Evolutionary conservation across 2,329 filamentous ascomycete species (phyloP), one percentile per base, ranked within the genome.

Genomic region (Penicillium olsonii): DNA sequence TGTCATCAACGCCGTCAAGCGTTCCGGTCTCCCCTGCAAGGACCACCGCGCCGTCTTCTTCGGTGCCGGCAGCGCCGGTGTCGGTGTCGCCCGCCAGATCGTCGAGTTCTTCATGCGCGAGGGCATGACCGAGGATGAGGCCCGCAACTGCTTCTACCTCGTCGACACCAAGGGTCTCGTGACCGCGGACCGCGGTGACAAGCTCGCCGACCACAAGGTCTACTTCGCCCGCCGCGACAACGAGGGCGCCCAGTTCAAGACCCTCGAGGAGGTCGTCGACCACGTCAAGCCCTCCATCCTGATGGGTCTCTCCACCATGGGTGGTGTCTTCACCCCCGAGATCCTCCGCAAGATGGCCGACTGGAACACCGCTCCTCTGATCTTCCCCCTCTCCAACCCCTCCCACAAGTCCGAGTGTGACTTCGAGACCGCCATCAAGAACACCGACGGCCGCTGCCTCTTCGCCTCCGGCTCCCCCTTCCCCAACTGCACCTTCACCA

Each of bases 391-490:
- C 37, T 95, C 90, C 74, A 97, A 99, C 78, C 94, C 94, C 42
- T 85, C 92, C 43, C 92, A 87, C 75, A 96, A 97, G 79, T 95
- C 92, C 8, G 94, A 99, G 77, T 97, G 94, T 78, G 96, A 90
- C 14, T 97, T 95, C 65, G 92, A 96, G 78, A 88, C 94, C 68
- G 94, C 94, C 14, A 82, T 97, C 65, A 83, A 85, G 65, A 85
- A 92, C 85, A 97, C 92, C 10, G 88, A 97, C 51, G 92, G 92
- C 54, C 89, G 85, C 47, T 91, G 85, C 63, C 84, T 99, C 69
- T 99, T 99, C 67, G 94, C 94, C 42, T 96, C 91, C 5, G 94
- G 94, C 56, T 96, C 91, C 41, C 94, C 94, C 12, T 97, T 97
- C 82, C 82, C 84, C 19, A 80, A 86, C 2, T 81, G 89, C 67